Evolutionary conservation across 805 yeast genomes (phyloP).

Genomic region (Kodamaea jinghongensis): DNA sequence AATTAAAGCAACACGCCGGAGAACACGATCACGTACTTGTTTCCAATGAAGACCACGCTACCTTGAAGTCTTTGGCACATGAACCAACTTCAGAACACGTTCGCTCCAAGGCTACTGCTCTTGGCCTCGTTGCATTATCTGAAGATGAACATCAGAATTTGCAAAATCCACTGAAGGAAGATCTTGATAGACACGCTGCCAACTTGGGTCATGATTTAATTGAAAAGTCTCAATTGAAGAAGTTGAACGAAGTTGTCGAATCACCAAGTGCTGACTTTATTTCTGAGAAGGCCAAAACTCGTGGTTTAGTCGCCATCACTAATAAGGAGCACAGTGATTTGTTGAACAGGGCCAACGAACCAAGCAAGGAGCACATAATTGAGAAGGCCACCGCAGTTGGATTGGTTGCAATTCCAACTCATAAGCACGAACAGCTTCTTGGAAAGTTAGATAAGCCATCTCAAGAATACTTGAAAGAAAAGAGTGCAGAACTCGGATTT

Average conservation of each 20-base stretch:
- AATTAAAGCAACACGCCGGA: constrained; percentile 10
- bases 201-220: constrained; percentile 12
- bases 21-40: constrained; percentile 9
- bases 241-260: constrained; percentile 15
- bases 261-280: constrained; percentile 14
- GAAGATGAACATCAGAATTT: constrained; percentile 12
- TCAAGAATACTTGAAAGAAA: constrained; percentile 11
- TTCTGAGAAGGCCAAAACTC: constrained; percentile 11
- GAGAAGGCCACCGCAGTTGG: constrained; percentile 14
- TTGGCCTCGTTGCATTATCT: constrained; percentile 13
- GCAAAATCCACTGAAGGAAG: constrained; percentile 11
- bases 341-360: constrained; percentile 14
- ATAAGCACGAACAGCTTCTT: constrained; percentile 12
- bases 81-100: constrained; percentile 10
- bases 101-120: constrained; percentile 1
- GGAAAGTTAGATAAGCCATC: constrained; percentile 11
- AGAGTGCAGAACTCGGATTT: constrained; percentile 7
- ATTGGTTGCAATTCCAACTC: constrained; percentile 10
- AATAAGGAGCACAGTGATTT: constrained; percentile 10
- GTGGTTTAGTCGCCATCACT: constrained; percentile 11
- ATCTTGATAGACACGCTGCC: constrained; percentile 9
- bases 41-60: constrained; percentile 2
- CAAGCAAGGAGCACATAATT: constrained; percentile 14
- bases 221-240: constrained; percentile 7
- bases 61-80: constrained; percentile 9